phyloP scores from a whole-genome alignment of 495 filamentous ascomycete genomes.

The Penicillium desertorum region DNA sequence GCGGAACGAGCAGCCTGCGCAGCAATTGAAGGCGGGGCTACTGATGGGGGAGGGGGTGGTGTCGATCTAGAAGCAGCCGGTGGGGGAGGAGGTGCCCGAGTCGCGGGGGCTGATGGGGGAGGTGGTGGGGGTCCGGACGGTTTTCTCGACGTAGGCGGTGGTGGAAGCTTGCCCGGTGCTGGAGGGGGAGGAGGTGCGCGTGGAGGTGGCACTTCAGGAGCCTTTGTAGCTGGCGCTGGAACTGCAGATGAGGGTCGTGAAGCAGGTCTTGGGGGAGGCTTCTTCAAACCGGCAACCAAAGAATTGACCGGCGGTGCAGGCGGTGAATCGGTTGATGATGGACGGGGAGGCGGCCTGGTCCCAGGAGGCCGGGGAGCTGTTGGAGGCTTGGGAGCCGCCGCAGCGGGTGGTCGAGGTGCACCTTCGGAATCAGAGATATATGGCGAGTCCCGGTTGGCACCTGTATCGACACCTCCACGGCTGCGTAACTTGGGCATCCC shows the following conservation, averaged over 20 bases:
- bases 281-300: slow-evolving; percentile 60
- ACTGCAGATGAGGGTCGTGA: slow-evolving; percentile 52
- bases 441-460: slow-evolving; percentile 71
- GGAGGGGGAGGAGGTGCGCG: slow-evolving; percentile 69
- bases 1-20: slow-evolving; percentile 44
- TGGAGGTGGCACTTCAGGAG: slow-evolving; percentile 54
- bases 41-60: slow-evolving; percentile 41
- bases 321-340: slow-evolving; percentile 54
- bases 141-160: slow-evolving; percentile 59
- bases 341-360: slow-evolving; percentile 50
- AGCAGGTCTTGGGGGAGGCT: slow-evolving; percentile 51
- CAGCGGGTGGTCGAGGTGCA: slow-evolving; percentile 39
- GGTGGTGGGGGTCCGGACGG: slow-evolving; percentile 54
- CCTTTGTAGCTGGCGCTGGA: slow-evolving; percentile 49
- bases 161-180: slow-evolving; percentile 47
- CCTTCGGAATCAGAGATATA: slow-evolving; percentile 80
- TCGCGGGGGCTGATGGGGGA: slow-evolving; percentile 41
- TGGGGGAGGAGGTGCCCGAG: slow-evolving; percentile 50
- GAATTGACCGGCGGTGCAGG: slow-evolving; percentile 54
- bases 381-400: slow-evolving; percentile 57
- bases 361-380: slow-evolving; percentile 64
- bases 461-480: slow-evolving; percentile 85
- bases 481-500: slow-evolving; percentile 95
- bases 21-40: slow-evolving; percentile 40
- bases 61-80: slow-evolving; percentile 40